Evolutionary conservation across 345 rosid genomes (phyloP).

Genomic region (Populus pruinosa): DNA sequence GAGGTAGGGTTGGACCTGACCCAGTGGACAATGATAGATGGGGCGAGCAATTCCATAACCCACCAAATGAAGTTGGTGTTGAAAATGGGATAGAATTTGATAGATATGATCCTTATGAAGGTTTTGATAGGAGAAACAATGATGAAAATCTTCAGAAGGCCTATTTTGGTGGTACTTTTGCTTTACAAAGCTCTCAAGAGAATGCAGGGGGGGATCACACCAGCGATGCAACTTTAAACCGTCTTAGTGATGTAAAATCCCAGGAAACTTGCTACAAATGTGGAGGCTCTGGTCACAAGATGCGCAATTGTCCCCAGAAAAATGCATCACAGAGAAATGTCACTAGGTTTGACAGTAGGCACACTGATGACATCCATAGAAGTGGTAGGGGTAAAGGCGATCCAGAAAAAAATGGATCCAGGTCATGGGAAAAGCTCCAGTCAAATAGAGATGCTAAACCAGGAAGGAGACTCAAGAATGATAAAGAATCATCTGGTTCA

Average conservation of each 20-base stretch:
- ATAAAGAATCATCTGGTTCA: constrained; percentile 17
- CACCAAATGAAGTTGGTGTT: constrained; percentile 18
- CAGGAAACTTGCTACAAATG: constrained; percentile 32
- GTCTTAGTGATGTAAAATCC: constrained; percentile 11
- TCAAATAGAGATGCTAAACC: constrained; percentile 16
- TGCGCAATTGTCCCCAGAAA: constrained; percentile 29
- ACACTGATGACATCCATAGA: constrained; percentile 15
- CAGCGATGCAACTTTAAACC: constrained; percentile 18
- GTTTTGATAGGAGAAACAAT: constrained; percentile 8
- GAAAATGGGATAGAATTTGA: constrained; percentile 27
- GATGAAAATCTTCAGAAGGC: constrained; percentile 14
- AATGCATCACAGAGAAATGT: constrained; percentile 20
- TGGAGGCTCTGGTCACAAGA: constrained; percentile 39
- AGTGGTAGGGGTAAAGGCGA: constrained; percentile 19
- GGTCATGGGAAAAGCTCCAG: constrained; percentile 21
- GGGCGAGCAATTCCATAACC: constrained; percentile 28
- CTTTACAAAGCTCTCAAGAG: constrained; percentile 16
- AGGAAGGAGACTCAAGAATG: constrained; percentile 12
- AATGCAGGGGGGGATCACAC: constrained; percentile 1
- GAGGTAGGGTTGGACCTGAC: constrained; percentile 16
- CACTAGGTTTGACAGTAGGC: constrained; percentile 11
- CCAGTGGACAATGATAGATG: constrained; percentile 36
- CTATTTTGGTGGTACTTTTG: constrained; percentile 23
- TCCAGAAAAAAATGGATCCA: constrained; percentile 19
- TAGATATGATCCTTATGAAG: constrained; percentile 22